Evolutionary conservation across 306 rosid species (phyloP).

Genomic region (Vigna hirtella): DNA sequence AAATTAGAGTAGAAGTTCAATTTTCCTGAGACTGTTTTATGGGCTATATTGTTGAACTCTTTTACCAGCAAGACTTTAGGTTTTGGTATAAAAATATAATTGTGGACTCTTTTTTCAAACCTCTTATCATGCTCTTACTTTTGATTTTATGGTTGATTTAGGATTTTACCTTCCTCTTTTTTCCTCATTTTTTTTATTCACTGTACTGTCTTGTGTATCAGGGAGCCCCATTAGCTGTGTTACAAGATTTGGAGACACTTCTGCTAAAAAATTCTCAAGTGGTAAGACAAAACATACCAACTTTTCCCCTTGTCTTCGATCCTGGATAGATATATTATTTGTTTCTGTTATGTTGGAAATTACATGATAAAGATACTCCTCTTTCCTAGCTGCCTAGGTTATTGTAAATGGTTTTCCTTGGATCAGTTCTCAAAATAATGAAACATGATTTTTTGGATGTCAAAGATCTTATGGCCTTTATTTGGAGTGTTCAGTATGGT

Average conservation of each 20-base stretch:
- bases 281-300: conserved; percentile 58
- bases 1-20: not conserved
- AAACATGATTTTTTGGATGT: not conserved
- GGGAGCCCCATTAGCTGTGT: conserved; percentile 76
- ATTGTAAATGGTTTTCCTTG: not conserved
- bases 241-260: conserved; percentile 81
- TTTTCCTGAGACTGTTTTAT: conserved; percentile 11
- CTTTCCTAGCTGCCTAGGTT: not conserved
- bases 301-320: conserved; percentile 24
- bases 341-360: not conserved
- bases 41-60: conserved; percentile 6
- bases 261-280: conserved; percentile 71
- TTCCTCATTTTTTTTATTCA: conserved; percentile 31
- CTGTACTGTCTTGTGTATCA: conserved; percentile 52
- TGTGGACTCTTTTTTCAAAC: conserved; percentile 35
- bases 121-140: conserved; percentile 30
- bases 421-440: not conserved
- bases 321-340: conserved; percentile 34
- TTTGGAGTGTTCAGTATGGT: not conserved
- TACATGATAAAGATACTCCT: not conserved
- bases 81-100: not conserved
- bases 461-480: not conserved
- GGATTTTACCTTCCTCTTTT: conserved; percentile 17
- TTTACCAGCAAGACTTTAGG: conserved; percentile 1
- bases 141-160: conserved; percentile 25